These are phyloP conservation scores for Rhododendron williamsianum DNA, from an alignment of 148 eudicot genomes.

Conservation along the genomic window DNA sequence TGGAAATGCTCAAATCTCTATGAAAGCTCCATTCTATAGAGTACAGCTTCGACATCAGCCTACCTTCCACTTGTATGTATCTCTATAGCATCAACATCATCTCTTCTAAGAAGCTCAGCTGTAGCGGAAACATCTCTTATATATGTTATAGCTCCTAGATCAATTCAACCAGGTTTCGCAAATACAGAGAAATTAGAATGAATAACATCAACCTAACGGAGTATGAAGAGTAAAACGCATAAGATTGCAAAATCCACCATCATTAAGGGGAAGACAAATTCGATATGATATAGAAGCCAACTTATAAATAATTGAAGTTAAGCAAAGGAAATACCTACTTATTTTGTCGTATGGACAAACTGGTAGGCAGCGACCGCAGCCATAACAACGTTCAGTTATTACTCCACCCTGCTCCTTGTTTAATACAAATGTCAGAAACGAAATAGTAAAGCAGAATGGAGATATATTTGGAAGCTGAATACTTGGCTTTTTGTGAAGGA, in stretches of 20 bases:
- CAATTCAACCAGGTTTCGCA: conserved; percentile 8
- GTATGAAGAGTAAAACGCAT: background rate
- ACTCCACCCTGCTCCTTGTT: conserved; percentile 60
- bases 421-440: background rate
- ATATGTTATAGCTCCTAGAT: conserved; percentile 59
- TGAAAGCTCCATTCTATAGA: background rate
- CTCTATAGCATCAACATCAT: conserved; percentile 81
- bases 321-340: conserved; percentile 32
- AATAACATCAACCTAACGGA: background rate
- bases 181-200: background rate
- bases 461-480: background rate
- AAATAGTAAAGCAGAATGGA: background rate
- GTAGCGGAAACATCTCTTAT: conserved; percentile 67
- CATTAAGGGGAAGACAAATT: background rate
- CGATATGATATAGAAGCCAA: background rate
- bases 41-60: background rate
- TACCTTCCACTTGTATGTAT: conserved; percentile 95
- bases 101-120: conserved; percentile 56
- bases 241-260: background rate
- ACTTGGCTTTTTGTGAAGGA: background rate
- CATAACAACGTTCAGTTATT: conserved; percentile 81
- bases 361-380: conserved; percentile 89
- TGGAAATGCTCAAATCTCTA: background rate
- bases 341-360: conserved; percentile 88
- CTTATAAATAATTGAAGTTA: no score